Conservation (phyloP, 176 grass and related monocot genomes). For the Raddia distichophylla region DNA sequence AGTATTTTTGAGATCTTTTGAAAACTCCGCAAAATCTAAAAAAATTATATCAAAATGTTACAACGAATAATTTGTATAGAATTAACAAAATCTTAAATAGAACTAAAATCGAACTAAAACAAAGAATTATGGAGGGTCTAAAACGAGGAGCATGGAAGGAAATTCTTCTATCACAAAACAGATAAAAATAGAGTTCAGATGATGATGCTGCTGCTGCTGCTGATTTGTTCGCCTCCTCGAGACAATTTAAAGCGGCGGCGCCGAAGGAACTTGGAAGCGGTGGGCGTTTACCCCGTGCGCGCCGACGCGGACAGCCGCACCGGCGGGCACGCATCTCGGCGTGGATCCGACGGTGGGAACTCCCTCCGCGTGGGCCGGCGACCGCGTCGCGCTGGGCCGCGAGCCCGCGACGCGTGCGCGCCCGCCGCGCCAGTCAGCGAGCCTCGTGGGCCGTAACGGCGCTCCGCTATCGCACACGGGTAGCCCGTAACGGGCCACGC, state of each 20-base stretch:
- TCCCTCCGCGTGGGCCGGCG: neutral
- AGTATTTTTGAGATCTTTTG: no score
- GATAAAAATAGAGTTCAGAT: neutral
- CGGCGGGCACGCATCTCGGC: neutral
- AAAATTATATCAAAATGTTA: no score
- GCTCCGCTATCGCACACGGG: slow-evolving; percentile 1
- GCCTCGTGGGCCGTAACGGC: slow-evolving; percentile 25
- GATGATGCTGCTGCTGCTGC: no score
- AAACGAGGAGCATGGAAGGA: neutral
- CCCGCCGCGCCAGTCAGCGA: slow-evolving; percentile 2
- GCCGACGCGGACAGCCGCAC: neutral
- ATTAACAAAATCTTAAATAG: no score
- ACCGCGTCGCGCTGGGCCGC: slow-evolving; percentile 10
- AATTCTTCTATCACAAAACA: neutral
- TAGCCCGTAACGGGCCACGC: neutral
- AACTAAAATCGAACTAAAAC: no score
- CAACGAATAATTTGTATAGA: no score
- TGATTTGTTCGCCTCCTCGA: slow-evolving; percentile 16
- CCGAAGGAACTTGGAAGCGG: neutral
- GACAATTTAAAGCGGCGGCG: neutral
- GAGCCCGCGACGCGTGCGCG: slow-evolving; percentile 22
- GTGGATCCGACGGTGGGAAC: neutral
- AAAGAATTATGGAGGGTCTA: no score
- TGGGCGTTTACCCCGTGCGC: slow-evolving; percentile 35
- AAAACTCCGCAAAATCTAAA: no score